Percentiles rank a stretch among this genome's conserved stretches.
phyloP scores from a whole-genome alignment of 2,329 filamentous ascomycete species.

The Penicillium sp. region DNA sequence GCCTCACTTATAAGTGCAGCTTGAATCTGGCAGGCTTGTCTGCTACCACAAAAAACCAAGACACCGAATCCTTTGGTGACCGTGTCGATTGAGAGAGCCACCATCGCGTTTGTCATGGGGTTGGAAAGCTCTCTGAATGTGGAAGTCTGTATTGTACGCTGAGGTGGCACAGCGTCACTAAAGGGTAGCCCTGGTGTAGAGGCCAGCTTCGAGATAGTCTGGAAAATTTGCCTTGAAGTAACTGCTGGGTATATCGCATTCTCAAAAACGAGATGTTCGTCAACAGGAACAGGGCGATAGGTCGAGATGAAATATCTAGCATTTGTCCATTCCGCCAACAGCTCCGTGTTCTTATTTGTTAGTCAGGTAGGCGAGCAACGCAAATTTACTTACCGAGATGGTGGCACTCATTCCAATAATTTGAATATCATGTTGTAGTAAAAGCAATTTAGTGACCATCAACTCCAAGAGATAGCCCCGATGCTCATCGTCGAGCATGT shows the following conservation, averaged over 20 bases:
- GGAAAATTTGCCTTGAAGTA: slow-evolving; percentile 63
- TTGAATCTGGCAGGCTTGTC: slow-evolving; percentile 69
- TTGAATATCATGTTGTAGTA: slow-evolving; percentile 69
- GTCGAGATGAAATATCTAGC: slow-evolving; percentile 74
- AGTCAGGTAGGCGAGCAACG: slow-evolving; percentile 10
- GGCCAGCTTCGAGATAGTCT: slow-evolving; percentile 60
- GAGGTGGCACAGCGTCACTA: slow-evolving; percentile 40
- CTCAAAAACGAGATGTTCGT: slow-evolving; percentile 75
- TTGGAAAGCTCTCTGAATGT: slow-evolving; percentile 66
- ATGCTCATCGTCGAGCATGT: slow-evolving; percentile 79
- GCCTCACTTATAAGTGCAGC: slow-evolving; percentile 71
- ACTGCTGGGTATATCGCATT: slow-evolving; percentile 68
- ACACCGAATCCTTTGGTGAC: slow-evolving; percentile 71
- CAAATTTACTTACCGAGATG: slow-evolving; percentile 61
- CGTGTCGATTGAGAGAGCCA: slow-evolving; percentile 72
- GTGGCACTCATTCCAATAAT: slow-evolving; percentile 83
- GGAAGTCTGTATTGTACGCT: slow-evolving; percentile 60
- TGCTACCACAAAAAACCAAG: slow-evolving; percentile 75
- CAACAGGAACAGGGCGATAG: slow-evolving; percentile 75
- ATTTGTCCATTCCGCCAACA: slow-evolving; percentile 72
- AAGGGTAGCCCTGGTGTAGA: slow-evolving; percentile 33
- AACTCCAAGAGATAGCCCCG: slow-evolving; percentile 77
- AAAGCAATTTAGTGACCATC: slow-evolving; percentile 74
- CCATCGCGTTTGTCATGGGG: slow-evolving; percentile 70
- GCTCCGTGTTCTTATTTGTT: slow-evolving; percentile 66